Evolutionary conservation across 345 rosid genomes (phyloP), one percentile per base, ranked within the genome.

Genomic region (Eucalyptus erythrocorys): DNA sequence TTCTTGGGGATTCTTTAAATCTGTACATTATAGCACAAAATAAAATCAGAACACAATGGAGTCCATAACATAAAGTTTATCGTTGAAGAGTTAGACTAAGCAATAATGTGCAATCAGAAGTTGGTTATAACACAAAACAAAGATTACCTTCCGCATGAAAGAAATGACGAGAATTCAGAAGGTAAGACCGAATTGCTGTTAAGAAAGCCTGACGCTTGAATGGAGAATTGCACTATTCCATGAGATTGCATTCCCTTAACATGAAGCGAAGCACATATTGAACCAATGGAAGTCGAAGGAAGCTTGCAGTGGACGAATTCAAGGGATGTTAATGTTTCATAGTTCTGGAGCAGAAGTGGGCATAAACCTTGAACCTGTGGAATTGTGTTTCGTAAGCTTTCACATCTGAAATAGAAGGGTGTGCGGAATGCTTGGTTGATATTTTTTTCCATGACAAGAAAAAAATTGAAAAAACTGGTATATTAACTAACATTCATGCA

Each of bases 271-370:
- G 90, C 55, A 91, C 93, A 95, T 86, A 96, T 92, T 89, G 93
- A 94, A 81, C 88, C 89, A 26, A 95, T 88, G 68, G 87, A 93
- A 86, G 89, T 92, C 88, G 96, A 90, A 82, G 95, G 93, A 89
- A 97, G 92, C 91, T 92, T 93, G 94, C 99, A 96, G 94, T 97
- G 98, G 89, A 90, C 86, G 87, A 96, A 92, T 91, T 97, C 95
- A 50, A 97, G 92, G 64, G 99, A 95, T 76, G 86, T 94, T 89
- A 97, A 92, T 30, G 98, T 94, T 90, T 93, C 92, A 85, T 86
- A 84, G 89, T 94, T 96, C 92, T 97, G 96, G 87, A 88, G 88
- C 92, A 97, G 91, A 90, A 97, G 94, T 86, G 93, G 91, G 94
- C 96, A 94, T 90, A 95, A 92, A 81, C 94, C 95, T 87, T 92